Evolutionary conservation across 495 filamentous ascomycete genomes (phyloP).

Genomic region (Evansstolkia leycettana): DNA sequence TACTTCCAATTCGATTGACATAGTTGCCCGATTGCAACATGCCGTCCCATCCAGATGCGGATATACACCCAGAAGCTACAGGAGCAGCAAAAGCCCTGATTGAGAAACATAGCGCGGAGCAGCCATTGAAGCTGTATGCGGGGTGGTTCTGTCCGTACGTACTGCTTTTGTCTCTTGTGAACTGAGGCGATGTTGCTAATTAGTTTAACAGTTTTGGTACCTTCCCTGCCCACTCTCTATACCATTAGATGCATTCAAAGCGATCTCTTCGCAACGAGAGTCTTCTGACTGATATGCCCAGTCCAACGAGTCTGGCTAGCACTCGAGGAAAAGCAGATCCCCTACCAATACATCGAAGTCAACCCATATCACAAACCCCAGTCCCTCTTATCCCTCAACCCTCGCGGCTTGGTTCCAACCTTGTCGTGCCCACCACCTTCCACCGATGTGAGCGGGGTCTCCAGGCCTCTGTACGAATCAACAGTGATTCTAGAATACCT

Average conservation of each 20-base stretch:
- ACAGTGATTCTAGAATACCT: slow-evolving; percentile 57
- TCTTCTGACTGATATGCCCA: too few species aligned
- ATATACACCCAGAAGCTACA: slow-evolving; percentile 40
- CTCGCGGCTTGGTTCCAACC: slow-evolving; percentile 74
- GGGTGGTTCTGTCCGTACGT: slow-evolving; percentile 50
- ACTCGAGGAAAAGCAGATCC: slow-evolving; percentile 70
- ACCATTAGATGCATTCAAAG: too few species aligned
- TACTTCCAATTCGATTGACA: not conserved
- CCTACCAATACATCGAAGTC: slow-evolving; percentile 86
- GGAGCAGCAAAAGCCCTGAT: slow-evolving; percentile 37
- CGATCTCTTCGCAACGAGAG: too few species aligned
- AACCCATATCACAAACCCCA: slow-evolving; percentile 82
- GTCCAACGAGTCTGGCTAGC: slow-evolving; percentile 95
- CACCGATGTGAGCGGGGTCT: slow-evolving; percentile 2
- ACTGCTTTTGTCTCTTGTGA: too few species aligned
- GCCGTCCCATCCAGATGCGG: slow-evolving; percentile 25
- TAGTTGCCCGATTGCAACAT: slow-evolving; percentile 4
- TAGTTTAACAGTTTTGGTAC: slow-evolving; percentile 15
- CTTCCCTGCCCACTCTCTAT: not conserved
- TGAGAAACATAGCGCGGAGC: slow-evolving; percentile 32
- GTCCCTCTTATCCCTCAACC: slow-evolving; percentile 70
- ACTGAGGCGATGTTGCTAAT: slow-evolving; percentile 4
- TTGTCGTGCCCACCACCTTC: slow-evolving; percentile 31
- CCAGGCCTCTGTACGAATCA: slow-evolving; percentile 54
- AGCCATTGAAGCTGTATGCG: slow-evolving; percentile 48